Conservation (phyloP, 768 basidiomycete genomes). For the Wakefieldia striispora region DNA sequence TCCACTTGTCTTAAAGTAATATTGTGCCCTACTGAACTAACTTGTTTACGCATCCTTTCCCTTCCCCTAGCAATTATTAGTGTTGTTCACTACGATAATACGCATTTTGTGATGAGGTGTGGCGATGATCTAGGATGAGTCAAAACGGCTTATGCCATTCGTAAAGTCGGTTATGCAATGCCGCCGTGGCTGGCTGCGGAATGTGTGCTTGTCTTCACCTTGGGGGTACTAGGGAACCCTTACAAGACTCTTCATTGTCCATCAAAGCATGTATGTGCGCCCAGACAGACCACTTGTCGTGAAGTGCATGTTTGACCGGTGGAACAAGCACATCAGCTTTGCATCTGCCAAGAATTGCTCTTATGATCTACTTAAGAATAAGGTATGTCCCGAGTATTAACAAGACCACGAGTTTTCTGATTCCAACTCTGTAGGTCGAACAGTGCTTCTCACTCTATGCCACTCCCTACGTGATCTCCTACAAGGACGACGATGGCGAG, state of each 20-base stretch:
- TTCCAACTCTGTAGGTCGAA: conserved; percentile 56
- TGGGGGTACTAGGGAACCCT: neutral
- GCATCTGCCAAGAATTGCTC: conserved; percentile 76
- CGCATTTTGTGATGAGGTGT: neutral
- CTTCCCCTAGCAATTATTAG: conserved; percentile 8
- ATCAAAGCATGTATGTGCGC: conserved; percentile 36
- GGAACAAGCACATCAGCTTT: conserved; percentile 76
- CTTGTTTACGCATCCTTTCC: conserved; percentile 21
- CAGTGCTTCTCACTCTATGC: conserved; percentile 77
- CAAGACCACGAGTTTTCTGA: neutral
- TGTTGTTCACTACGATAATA: conserved; percentile 9
- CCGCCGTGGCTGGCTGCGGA: conserved; percentile 23
- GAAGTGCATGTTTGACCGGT: conserved; percentile 77
- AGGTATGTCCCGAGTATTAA: conserved; percentile 45
- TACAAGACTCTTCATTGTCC: conserved; percentile 2
- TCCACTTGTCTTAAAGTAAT: conserved; percentile 82
- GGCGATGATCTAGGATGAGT: conserved; percentile 1
- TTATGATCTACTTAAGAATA: conserved; percentile 67
- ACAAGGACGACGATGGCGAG: conserved; percentile 89
- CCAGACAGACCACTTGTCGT: conserved; percentile 80
- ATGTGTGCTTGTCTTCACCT: conserved; percentile 9
- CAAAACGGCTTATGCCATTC: conserved; percentile 6
- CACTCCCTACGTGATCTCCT: conserved; percentile 69
- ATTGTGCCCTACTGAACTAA: conserved; percentile 19
- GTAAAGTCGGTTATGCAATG: no score